Conservation (phyloP, 495 filamentous ascomycete genomes). For the Tuber aestivum region DNA sequence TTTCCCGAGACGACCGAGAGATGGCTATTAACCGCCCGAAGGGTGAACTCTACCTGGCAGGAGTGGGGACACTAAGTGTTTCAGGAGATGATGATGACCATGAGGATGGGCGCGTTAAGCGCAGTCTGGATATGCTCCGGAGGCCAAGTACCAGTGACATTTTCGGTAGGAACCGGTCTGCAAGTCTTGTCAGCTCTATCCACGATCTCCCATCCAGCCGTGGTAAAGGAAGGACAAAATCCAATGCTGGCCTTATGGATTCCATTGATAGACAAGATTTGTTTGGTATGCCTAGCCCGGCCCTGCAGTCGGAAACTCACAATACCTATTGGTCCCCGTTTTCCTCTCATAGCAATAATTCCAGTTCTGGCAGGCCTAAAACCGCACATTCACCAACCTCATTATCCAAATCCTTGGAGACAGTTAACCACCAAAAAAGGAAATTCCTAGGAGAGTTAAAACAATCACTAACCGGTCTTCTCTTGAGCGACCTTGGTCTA, state of each 20-base stretch:
- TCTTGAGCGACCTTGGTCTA: constrained; percentile 84
- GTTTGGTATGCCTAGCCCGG: constrained; percentile 60
- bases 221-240: constrained; percentile 43
- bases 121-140: constrained; percentile 40
- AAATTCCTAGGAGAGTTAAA: constrained; percentile 70
- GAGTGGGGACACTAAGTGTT: constrained; percentile 50
- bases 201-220: constrained; percentile 37
- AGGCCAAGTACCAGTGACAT: constrained; percentile 41
- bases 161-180: constrained; percentile 39
- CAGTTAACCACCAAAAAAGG: constrained; percentile 50
- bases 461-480: constrained; percentile 71
- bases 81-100: constrained; percentile 48
- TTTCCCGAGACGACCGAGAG: constrained; percentile 66
- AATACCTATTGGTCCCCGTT: constrained; percentile 87
- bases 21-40: constrained; percentile 63
- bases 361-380: constrained; percentile 46
- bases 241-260: constrained; percentile 55
- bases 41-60: constrained; percentile 50
- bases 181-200: constrained; percentile 32
- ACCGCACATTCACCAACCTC: constrained; percentile 39
- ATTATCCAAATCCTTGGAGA: constrained; percentile 37
- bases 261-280: constrained; percentile 65
- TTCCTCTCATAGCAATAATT: constrained; percentile 58
- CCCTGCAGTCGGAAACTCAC: constrained; percentile 67
- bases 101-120: constrained; percentile 43